Evolutionary conservation across 2,329 filamentous ascomycete genomes (phyloP).

Genomic region (Achaetomium macrosporum): DNA sequence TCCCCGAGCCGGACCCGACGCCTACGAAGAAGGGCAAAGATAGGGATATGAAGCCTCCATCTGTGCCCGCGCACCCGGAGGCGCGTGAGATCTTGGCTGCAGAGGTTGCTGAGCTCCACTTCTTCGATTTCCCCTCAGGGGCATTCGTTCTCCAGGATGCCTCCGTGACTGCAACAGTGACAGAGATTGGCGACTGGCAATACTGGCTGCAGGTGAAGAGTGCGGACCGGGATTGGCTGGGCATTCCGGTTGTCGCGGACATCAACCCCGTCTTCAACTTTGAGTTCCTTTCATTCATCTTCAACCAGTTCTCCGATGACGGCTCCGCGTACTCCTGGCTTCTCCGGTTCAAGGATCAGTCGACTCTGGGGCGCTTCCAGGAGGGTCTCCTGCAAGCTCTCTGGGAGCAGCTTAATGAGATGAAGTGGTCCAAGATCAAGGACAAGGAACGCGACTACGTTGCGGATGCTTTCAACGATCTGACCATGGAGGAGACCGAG

Average conservation of each 20-base stretch:
- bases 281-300: conserved; percentile 97
- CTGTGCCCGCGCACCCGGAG: conserved; percentile 61
- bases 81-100: conserved; percentile 66
- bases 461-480: conserved; percentile 87
- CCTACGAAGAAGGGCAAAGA: conserved; percentile 27
- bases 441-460: conserved; percentile 92
- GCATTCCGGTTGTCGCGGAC: conserved; percentile 77
- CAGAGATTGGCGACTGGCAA: conserved; percentile 83
- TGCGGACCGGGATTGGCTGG: conserved; percentile 74
- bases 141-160: conserved; percentile 78
- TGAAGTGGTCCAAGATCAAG: conserved; percentile 90
- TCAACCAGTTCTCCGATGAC: conserved; percentile 89
- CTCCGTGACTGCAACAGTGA: conserved; percentile 70
- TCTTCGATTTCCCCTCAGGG: conserved; percentile 85
- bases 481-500: conserved; percentile 78
- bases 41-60: conserved; percentile 38
- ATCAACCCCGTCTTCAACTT: conserved; percentile 99
- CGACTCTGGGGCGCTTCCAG: conserved; percentile 78
- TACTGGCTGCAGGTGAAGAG: conserved; percentile 90
- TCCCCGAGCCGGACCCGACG: conserved; percentile 10
- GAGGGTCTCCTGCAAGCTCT: conserved; percentile 90
- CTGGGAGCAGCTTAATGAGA: conserved; percentile 93
- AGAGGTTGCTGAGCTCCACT: conserved; percentile 77
- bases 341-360: conserved; percentile 80
- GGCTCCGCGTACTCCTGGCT: conserved; percentile 94